Evolutionary conservation across 768 basidiomycete genomes (phyloP).

Genomic region (Panaeolus papilionaceus): DNA sequence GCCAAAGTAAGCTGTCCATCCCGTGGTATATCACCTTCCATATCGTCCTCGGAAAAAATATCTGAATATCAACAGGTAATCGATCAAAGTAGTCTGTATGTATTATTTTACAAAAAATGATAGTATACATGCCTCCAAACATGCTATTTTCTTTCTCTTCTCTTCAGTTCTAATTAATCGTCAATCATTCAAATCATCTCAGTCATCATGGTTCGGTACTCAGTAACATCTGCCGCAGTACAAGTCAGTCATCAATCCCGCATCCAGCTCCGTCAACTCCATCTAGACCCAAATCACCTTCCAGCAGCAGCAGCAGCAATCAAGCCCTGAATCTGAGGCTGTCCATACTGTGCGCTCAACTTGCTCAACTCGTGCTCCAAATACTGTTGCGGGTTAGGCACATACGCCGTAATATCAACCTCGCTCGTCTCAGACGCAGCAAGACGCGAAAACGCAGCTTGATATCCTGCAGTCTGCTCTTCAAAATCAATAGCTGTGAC

Average conservation of each 20-base stretch:
- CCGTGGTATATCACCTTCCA: no score
- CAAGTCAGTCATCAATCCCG: neutral
- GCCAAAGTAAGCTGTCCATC: no score
- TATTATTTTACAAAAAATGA: neutral
- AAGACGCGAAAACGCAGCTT: slow-evolving; percentile 91
- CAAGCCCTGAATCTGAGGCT: slow-evolving; percentile 39
- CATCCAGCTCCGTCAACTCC: slow-evolving; percentile 6
- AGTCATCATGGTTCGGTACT: neutral
- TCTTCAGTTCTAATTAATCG: neutral
- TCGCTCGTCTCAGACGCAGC: slow-evolving; percentile 75
- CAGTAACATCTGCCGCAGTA: neutral
- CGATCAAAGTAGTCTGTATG: neutral
- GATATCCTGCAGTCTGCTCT: slow-evolving; percentile 90
- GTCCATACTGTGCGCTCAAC: slow-evolving; percentile 43
- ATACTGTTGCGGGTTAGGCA: slow-evolving; percentile 60
- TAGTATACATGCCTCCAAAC: neutral
- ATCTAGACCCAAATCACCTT: slow-evolving; percentile 22
- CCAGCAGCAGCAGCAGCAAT: slow-evolving; percentile 36
- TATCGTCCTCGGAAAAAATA: no score
- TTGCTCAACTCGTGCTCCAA: slow-evolving; percentile 52
- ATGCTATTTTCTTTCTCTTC: neutral
- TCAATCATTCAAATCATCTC: neutral
- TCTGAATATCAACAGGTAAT: no score
- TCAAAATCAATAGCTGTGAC: slow-evolving; percentile 87
- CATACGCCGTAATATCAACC: slow-evolving; percentile 67